Conservation (phyloP, 306 rosid species). For the Hippophae gyantsensis region DNA sequence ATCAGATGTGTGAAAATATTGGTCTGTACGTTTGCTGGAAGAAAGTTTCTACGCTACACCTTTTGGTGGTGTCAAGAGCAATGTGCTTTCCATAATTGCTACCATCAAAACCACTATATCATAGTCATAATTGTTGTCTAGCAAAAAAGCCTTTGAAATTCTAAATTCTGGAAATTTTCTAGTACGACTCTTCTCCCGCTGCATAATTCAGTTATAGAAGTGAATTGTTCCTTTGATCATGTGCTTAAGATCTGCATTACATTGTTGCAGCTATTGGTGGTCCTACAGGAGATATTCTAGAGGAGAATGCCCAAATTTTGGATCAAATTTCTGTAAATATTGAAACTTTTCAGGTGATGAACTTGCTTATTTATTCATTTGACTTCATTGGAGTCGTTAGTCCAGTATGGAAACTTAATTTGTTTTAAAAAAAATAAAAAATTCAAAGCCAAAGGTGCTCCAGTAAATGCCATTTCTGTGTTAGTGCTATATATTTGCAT, state of each 20-base stretch:
- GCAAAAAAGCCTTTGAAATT: too few species aligned
- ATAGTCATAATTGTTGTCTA: too few species aligned
- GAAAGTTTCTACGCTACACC: too few species aligned
- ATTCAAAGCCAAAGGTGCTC: background rate
- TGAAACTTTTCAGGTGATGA: constrained; percentile 34
- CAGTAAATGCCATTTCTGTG: too few species aligned
- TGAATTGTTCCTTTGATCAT: background rate
- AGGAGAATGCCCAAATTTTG: constrained; percentile 37
- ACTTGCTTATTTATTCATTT: background rate
- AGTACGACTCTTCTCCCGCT: too few species aligned
- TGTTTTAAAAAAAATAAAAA: background rate
- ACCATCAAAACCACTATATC: too few species aligned
- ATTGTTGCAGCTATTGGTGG: constrained; percentile 41
- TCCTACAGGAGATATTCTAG: constrained; percentile 40
- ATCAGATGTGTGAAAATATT: too few species aligned
- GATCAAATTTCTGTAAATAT: constrained; percentile 39
- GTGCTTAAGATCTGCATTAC: background rate
- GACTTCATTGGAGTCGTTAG: background rate
- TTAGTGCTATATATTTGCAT: too few species aligned
- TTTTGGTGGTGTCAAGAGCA: too few species aligned
- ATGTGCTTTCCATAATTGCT: too few species aligned
- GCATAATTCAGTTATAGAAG: background rate
- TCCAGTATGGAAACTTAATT: background rate
- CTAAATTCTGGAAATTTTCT: too few species aligned
- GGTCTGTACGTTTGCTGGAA: too few species aligned